These are phyloP conservation scores for Cordyceps javanica DNA, from an alignment of 2,329 filamentous ascomycete genomes.

Conservation along the genomic window DNA sequence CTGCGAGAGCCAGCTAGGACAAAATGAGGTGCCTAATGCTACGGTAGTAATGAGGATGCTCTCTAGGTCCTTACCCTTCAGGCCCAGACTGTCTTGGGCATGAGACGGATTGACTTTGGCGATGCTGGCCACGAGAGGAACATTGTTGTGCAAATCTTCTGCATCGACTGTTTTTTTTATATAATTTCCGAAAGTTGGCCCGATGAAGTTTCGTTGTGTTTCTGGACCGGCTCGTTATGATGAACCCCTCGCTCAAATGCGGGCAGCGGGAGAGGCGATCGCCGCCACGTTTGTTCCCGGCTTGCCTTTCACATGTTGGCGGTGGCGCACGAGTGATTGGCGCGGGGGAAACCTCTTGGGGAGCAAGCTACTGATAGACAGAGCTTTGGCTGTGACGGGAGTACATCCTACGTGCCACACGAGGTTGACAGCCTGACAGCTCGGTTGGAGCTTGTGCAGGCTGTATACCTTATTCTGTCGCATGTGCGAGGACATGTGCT, in stretches of 20 bases:
- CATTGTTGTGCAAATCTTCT: background rate
- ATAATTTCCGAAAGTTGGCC: background rate
- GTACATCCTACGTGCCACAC: too few relatives aligned
- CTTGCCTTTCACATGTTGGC: conserved; percentile 7
- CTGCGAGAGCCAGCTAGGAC: background rate
- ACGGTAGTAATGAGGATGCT: background rate
- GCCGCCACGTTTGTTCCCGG: background rate
- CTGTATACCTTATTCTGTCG: too few relatives aligned
- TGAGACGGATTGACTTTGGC: background rate
- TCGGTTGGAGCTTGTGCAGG: too few relatives aligned
- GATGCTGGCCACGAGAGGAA: background rate
- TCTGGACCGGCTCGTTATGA: background rate
- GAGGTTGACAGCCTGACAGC: too few relatives aligned
- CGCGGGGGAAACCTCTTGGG: too few relatives aligned
- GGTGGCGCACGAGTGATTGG: too few relatives aligned
- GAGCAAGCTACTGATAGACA: too few relatives aligned
- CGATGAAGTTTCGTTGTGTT: background rate
- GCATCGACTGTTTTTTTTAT: background rate
- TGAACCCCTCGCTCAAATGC: background rate
- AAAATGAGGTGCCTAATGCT: background rate
- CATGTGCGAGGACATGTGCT: too few relatives aligned
- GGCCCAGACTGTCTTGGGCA: background rate
- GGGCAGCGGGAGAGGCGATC: conserved; percentile 4
- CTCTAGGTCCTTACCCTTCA: too few relatives aligned
- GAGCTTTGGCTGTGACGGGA: too few relatives aligned